Evolutionary conservation across 2,329 filamentous ascomycete genomes (phyloP).

Genomic region (Nemania abortiva): DNA sequence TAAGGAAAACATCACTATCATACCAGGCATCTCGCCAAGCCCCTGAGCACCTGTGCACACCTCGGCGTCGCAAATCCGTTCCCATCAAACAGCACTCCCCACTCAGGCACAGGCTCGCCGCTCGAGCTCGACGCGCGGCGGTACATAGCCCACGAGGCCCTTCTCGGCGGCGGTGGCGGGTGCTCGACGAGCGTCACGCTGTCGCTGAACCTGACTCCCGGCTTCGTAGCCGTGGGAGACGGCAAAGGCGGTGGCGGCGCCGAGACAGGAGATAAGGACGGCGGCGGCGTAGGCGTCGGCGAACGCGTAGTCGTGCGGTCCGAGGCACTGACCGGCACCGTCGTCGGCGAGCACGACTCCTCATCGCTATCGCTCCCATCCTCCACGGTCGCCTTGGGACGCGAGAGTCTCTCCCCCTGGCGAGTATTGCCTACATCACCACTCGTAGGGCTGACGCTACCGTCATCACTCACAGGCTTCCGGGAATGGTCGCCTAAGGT

Average conservation of each 20-base stretch:
- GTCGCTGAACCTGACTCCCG: conserved; percentile 39
- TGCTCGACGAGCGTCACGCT: conserved; percentile 35
- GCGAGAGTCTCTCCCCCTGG: conserved; percentile 21
- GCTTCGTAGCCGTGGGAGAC: conserved; percentile 9
- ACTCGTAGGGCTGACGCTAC: conserved; percentile 11
- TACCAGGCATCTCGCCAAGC: conserved; percentile 80
- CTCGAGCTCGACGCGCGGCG: conserved; percentile 35
- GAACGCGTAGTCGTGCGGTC: conserved; percentile 9
- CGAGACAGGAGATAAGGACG: conserved; percentile 18
- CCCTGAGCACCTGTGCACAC: conserved; percentile 77
- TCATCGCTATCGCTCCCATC: conserved; percentile 25
- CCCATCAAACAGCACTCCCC: conserved; percentile 79
- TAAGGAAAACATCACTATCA: conserved; percentile 41
- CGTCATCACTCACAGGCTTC: conserved; percentile 19
- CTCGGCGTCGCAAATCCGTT: conserved; percentile 75
- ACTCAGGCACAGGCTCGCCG: conserved; percentile 57
- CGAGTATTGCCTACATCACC: background rate
- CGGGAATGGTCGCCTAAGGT: conserved; percentile 14
- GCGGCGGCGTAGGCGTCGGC: conserved; percentile 26
- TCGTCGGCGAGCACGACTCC: conserved; percentile 21
- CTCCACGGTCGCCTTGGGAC: conserved; percentile 4
- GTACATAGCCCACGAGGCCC: conserved; percentile 30
- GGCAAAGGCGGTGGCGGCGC: conserved; percentile 11
- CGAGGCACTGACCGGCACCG: conserved; percentile 19
- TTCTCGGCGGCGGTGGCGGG: conserved; percentile 21